These are phyloP conservation scores for Coniochaeta hoffmannii DNA, from an alignment of 2,329 filamentous ascomycete genomes.

Conservation along the genomic window DNA sequence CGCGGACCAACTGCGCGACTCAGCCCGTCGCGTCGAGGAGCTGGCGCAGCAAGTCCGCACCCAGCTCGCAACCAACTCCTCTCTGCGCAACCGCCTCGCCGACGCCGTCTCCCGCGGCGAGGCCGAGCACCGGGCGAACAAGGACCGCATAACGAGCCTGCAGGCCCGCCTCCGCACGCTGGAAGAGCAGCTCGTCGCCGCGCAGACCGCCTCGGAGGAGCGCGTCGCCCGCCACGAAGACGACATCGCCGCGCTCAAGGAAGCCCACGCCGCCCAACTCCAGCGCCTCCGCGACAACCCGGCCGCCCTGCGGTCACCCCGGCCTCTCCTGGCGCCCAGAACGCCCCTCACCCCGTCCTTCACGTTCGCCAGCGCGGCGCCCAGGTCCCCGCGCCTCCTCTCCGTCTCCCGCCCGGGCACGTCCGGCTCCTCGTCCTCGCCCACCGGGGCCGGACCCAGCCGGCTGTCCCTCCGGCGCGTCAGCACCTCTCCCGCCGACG, in stretches of 20 bases:
- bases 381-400: conserved; percentile 48
- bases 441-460: conserved; percentile 8
- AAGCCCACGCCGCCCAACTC: conserved; percentile 70
- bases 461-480: conserved; percentile 27
- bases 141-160: conserved; percentile 73
- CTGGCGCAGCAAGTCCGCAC: conserved; percentile 71
- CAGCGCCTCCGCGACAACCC: conserved; percentile 57
- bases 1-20: conserved; percentile 62
- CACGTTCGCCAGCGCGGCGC: conserved; percentile 28
- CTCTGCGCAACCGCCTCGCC: conserved; percentile 67
- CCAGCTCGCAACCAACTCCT: conserved; percentile 72
- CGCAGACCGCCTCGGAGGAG: conserved; percentile 82
- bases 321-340: conserved; percentile 47
- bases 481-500: conserved; percentile 23
- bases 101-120: conserved; percentile 80
- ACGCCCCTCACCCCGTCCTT: conserved; percentile 58
- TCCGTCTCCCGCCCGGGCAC: conserved; percentile 4
- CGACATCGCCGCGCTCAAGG: conserved; percentile 67
- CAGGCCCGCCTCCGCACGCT: conserved; percentile 73
- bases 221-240: conserved; percentile 78
- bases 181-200: conserved; percentile 75
- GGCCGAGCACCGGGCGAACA: conserved; percentile 71
- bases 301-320: conserved; percentile 34
- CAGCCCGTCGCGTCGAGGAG: conserved; percentile 70
- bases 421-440: conserved; percentile 4